These are phyloP conservation scores for Teunomyces tritomae DNA, from an alignment of 805 yeast genomes.

Conservation along the genomic window DNA sequence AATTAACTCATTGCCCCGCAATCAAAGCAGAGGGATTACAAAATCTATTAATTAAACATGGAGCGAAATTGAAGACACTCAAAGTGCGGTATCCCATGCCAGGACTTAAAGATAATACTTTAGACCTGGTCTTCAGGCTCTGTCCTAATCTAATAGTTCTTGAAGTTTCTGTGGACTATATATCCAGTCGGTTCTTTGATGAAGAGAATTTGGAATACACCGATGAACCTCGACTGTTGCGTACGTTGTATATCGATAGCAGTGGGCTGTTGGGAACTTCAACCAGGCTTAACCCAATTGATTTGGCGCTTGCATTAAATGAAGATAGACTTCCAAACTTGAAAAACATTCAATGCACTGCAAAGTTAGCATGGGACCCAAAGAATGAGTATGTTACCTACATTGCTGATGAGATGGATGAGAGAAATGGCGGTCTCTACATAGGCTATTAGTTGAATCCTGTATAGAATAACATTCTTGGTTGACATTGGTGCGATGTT, in stretches of 20 bases:
- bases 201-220: slow-evolving; percentile 26
- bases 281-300: slow-evolving; percentile 82
- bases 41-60: slow-evolving; percentile 59
- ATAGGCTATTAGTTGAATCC: slow-evolving; percentile 30
- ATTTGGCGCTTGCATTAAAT: slow-evolving; percentile 76
- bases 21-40: slow-evolving; percentile 65
- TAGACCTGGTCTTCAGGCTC: slow-evolving; percentile 69
- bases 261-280: slow-evolving; percentile 86
- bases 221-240: slow-evolving; percentile 46
- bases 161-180: slow-evolving; percentile 77
- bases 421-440: slow-evolving; percentile 74
- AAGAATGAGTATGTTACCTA: slow-evolving; percentile 39
- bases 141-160: slow-evolving; percentile 71
- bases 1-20: slow-evolving; percentile 85
- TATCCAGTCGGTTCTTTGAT: slow-evolving; percentile 44
- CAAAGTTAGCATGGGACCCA: slow-evolving; percentile 84
- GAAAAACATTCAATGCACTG: slow-evolving; percentile 62
- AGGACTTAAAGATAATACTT: slow-evolving; percentile 59
- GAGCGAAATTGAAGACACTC: slow-evolving; percentile 59
- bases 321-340: slow-evolving; percentile 75
- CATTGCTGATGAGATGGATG: slow-evolving; percentile 67
- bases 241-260: slow-evolving; percentile 67
- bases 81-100: slow-evolving; percentile 90
- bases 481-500: too few species aligned
- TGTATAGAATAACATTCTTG: background rate